Conservation (phyloP, 2,329 filamentous ascomycete genomes). For the Mycosphaerelloides madeirae region DNA sequence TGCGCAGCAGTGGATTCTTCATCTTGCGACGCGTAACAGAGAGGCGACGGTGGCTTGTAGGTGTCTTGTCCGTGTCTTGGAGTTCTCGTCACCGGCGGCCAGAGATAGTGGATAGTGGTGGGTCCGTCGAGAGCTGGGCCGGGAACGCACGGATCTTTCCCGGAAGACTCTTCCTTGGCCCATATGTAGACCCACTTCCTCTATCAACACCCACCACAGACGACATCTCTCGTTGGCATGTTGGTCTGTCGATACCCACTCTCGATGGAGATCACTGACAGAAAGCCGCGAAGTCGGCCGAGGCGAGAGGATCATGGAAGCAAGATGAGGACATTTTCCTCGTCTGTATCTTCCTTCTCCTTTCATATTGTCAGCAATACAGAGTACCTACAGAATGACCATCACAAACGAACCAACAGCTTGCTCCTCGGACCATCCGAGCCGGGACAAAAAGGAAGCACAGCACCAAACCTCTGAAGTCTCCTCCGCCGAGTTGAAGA, state of each 20-base stretch:
- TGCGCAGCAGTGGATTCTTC: no score
- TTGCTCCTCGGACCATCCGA: background rate
- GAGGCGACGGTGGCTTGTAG: no score
- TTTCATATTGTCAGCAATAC: background rate
- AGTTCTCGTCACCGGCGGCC: no score
- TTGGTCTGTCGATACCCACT: background rate
- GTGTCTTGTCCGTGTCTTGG: no score
- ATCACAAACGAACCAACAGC: background rate
- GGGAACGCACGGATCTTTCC: no score
- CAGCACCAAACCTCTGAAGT: constrained; percentile 6
- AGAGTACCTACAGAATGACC: background rate
- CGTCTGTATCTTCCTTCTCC: background rate
- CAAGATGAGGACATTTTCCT: background rate
- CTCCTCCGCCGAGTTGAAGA: background rate
- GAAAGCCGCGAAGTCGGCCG: background rate
- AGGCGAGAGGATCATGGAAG: background rate
- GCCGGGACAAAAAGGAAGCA: constrained; percentile 4
- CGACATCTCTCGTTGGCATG: background rate
- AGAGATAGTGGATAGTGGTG: no score
- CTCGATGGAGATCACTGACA: background rate
- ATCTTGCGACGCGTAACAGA: no score
- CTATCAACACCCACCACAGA: no score
- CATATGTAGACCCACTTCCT: no score
- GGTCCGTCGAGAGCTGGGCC: no score
- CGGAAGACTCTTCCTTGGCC: no score